phyloP scores from a whole-genome alignment of 805 yeast species.

The Candida xyloterini region DNA sequence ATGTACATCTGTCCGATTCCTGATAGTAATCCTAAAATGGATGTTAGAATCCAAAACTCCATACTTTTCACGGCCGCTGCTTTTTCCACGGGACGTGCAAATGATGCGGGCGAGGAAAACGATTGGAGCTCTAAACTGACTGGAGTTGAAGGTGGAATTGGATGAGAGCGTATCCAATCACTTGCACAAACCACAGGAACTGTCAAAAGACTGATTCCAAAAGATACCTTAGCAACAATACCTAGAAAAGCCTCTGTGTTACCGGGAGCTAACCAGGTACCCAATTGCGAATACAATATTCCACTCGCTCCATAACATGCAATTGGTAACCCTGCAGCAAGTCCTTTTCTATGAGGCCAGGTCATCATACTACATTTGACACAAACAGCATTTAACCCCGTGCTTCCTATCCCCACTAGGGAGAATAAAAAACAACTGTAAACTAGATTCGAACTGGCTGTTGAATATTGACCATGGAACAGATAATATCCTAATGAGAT shows the following conservation, averaged over 20 bases:
- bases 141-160: conserved; percentile 7
- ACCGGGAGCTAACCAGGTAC: conserved; percentile 51
- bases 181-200: conserved; percentile 44
- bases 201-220: conserved; percentile 41
- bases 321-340: conserved; percentile 73
- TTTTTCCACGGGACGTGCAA: conserved; percentile 2
- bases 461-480: conserved; percentile 49
- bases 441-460: conserved; percentile 36
- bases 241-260: conserved; percentile 54
- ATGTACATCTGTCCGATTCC: conserved; percentile 76
- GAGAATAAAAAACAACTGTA: conserved; percentile 47
- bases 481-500: conserved; percentile 56
- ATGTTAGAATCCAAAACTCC: conserved; percentile 50
- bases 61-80: conserved; percentile 1
- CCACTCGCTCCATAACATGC: conserved; percentile 77
- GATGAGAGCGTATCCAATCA: conserved; percentile 34
- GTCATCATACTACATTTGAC: conserved; percentile 72
- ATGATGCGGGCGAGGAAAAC: conserved; percentile 10
- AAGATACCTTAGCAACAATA: conserved; percentile 42
- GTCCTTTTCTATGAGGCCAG: conserved; percentile 65
- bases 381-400: conserved; percentile 59
- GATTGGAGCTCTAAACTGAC: conserved; percentile 5
- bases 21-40: conserved; percentile 51
- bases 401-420: conserved; percentile 66
- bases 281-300: conserved; percentile 57